Percentiles rank a stretch among this genome's conserved stretches.
Conservation (phyloP, 2,329 filamentous ascomycete genomes). For the Fusarium sp. region DNA sequence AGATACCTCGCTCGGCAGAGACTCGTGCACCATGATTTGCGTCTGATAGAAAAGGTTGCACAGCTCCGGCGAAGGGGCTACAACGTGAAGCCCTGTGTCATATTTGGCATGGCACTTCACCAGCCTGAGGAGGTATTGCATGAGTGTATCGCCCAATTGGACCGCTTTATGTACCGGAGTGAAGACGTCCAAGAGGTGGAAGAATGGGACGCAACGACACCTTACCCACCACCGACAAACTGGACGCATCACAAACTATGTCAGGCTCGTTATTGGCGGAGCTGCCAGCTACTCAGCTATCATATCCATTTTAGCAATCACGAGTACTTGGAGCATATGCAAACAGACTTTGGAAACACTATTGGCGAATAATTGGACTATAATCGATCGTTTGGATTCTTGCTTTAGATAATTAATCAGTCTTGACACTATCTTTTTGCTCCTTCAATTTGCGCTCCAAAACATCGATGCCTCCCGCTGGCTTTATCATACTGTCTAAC, state of each 20-base stretch:
- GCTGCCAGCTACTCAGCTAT: neutral
- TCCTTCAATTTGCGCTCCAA: conserved; percentile 26
- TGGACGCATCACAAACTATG: neutral
- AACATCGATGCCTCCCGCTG: conserved; percentile 26
- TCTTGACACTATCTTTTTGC: neutral
- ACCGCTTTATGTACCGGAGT: neutral
- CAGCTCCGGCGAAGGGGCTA: neutral
- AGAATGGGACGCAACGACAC: neutral
- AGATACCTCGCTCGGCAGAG: neutral
- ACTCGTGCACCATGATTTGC: rapidly evolving
- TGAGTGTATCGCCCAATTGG: neutral
- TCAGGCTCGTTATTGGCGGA: neutral
- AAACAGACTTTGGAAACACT: neutral
- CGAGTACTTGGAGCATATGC: neutral
- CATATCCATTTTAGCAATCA: neutral
- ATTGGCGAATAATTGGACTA: neutral
- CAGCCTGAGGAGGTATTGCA: neutral
- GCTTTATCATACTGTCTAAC: conserved; percentile 17
- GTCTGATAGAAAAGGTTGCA: neutral
- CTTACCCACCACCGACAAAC: neutral
- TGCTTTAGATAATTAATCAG: neutral
- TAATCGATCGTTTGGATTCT: too few species aligned
- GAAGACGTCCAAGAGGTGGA: neutral
- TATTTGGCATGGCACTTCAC: conserved; percentile 7
- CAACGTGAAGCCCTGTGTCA: neutral